phyloP scores from a whole-genome alignment of 2,329 filamentous ascomycete genomes.

The Fusarium clavum region DNA sequence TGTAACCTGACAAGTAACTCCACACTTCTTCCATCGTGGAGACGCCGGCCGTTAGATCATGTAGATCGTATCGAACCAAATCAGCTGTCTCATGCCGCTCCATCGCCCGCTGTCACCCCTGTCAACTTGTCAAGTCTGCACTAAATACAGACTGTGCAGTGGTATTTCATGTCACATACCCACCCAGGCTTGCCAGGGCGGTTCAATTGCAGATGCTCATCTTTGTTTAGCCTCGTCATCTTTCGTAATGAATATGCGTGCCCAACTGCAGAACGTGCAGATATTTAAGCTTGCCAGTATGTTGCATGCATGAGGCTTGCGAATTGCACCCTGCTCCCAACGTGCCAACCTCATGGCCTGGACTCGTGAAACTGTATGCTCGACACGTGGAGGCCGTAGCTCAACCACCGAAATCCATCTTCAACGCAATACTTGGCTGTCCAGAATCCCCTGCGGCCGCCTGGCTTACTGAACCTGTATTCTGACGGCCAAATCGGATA shows the following conservation, averaged over 20 bases:
- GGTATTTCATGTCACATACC: constrained; percentile 4
- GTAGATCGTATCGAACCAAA: constrained; percentile 16
- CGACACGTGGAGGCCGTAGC: constrained; percentile 14
- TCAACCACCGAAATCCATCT: constrained; percentile 85
- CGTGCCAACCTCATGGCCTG: constrained; percentile 1
- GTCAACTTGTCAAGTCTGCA: constrained; percentile 8
- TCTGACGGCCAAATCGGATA: constrained; percentile 72
- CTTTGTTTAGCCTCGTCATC: constrained; percentile 5
- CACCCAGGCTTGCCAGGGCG: not conserved
- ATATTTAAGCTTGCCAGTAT: constrained; percentile 19
- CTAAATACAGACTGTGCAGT: not conserved
- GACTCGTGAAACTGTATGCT: not conserved
- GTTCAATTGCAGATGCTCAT: not conserved
- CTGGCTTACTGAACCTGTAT: constrained; percentile 55
- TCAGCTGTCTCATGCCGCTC: constrained; percentile 3
- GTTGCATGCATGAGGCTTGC: constrained; percentile 14
- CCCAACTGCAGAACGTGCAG: constrained; percentile 1
- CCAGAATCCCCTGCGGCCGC: constrained; percentile 58
- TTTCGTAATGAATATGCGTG: constrained; percentile 14
- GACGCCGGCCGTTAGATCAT: constrained; percentile 14
- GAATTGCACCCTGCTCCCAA: constrained; percentile 12
- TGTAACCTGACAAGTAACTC: constrained; percentile 35
- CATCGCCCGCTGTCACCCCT: constrained; percentile 5
- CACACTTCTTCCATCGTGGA: constrained; percentile 17
- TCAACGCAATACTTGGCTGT: constrained; percentile 88